Evolutionary conservation across 352 stramenopile species (phyloP).

Genomic region (Plasmopara muralis): DNA sequence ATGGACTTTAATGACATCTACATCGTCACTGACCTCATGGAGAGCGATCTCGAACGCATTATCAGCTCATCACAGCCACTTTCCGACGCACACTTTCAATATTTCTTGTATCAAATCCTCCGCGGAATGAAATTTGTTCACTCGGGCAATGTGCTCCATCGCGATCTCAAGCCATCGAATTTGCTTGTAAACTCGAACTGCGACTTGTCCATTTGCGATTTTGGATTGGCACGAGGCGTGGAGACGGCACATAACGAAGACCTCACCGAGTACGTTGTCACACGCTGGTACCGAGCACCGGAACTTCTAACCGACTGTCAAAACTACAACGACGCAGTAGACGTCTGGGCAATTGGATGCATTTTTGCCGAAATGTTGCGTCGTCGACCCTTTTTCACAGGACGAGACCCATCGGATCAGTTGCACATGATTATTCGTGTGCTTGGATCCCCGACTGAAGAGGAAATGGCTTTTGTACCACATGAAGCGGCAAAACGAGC

Average conservation of each 20-base stretch:
- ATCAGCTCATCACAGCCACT: slow-evolving; percentile 85
- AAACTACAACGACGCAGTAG: slow-evolving; percentile 95
- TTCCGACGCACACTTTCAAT: slow-evolving; percentile 85
- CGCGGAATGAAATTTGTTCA: slow-evolving; percentile 97
- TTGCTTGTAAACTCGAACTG: slow-evolving; percentile 88
- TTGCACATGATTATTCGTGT: slow-evolving; percentile 82
- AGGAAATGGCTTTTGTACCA: slow-evolving; percentile 97
- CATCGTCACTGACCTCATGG: slow-evolving; percentile 90
- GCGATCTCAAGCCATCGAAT: slow-evolving; percentile 86
- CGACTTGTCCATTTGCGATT: slow-evolving; percentile 88
- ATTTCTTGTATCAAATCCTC: slow-evolving; percentile 89
- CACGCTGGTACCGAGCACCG: slow-evolving; percentile 86
- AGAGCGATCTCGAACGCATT: slow-evolving; percentile 88
- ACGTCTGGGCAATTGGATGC: slow-evolving; percentile 96
- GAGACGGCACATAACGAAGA: slow-evolving; percentile 78
- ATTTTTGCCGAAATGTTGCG: slow-evolving; percentile 99
- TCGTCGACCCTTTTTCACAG: slow-evolving; percentile 89
- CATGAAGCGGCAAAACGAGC: slow-evolving; percentile 85
- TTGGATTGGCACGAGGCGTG: slow-evolving; percentile 88
- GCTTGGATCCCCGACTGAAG: slow-evolving; percentile 91
- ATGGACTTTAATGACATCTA: slow-evolving; percentile 88
- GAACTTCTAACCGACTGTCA: slow-evolving; percentile 89
- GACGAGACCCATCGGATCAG: slow-evolving; percentile 74
- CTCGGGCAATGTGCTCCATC: slow-evolving; percentile 91
- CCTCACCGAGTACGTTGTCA: slow-evolving; percentile 90